These are phyloP conservation scores for Carex myosuroides DNA, from an alignment of 176 grass and related monocot species.

Conservation along the genomic window DNA sequence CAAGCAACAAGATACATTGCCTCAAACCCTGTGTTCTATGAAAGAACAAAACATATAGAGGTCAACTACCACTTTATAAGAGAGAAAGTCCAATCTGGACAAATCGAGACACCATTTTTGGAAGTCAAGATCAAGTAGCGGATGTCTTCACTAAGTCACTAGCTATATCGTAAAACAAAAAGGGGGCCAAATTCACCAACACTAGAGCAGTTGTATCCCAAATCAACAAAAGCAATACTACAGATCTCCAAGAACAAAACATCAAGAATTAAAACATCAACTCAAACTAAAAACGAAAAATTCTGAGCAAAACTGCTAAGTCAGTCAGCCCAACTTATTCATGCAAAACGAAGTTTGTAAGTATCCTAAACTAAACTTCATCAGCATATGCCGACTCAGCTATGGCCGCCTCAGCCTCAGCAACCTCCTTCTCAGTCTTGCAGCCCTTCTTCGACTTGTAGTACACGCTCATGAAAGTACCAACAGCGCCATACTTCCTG, in stretches of 20 bases:
- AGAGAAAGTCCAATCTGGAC: too few relatives aligned
- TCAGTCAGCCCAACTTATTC: background rate
- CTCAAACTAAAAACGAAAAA: background rate
- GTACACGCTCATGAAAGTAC: constrained; percentile 96
- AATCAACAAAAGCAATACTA: background rate
- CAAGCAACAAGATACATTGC: too few relatives aligned
- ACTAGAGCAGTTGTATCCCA: too few relatives aligned
- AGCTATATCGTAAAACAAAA: too few relatives aligned
- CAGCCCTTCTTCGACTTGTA: constrained; percentile 96
- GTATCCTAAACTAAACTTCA: constrained; percentile 28
- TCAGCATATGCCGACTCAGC: constrained; percentile 73
- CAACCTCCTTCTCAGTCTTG: constrained; percentile 99
- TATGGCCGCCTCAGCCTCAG: constrained; percentile 85
- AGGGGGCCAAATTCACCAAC: too few relatives aligned
- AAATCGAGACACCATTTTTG: too few relatives aligned
- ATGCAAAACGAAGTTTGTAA: background rate
- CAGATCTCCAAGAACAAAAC: background rate
- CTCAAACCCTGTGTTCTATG: too few relatives aligned
- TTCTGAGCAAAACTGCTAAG: background rate
- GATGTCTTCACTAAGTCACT: too few relatives aligned
- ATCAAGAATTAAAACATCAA: background rate
- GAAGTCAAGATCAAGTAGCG: too few relatives aligned
- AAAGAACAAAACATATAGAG: too few relatives aligned
- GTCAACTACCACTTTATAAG: too few relatives aligned
- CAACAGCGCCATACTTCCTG: constrained; percentile 56